phyloP scores from a whole-genome alignment of 108 stramenopile species.

The Nannochloropsis granulata region DNA sequence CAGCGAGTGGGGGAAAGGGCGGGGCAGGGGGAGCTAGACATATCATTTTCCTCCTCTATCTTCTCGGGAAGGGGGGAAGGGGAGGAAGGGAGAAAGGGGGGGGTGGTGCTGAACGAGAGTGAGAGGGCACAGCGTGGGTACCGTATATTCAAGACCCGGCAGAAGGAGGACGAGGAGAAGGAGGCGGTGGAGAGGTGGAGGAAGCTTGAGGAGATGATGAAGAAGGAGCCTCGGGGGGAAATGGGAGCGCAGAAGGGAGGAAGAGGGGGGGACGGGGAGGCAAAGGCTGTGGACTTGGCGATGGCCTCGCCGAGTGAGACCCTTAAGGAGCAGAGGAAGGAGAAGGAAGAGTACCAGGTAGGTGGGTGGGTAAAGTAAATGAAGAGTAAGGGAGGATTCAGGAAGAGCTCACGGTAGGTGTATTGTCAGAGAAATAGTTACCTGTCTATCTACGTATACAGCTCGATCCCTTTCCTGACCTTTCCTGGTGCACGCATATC shows the following conservation, averaged over 20 bases:
- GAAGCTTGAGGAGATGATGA: neutral
- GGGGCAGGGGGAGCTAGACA: neutral
- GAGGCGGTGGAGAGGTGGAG: neutral
- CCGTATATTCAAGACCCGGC: neutral
- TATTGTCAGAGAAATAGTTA: no score
- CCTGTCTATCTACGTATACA: no score
- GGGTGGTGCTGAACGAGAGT: neutral
- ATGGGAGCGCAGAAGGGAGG: neutral
- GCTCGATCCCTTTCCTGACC: no score
- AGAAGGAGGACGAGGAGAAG: neutral
- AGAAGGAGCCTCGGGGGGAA: neutral
- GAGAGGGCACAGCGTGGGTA: neutral
- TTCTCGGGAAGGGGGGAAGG: neutral
- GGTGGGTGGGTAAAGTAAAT: no score
- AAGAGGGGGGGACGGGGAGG: neutral
- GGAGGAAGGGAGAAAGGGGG: neutral
- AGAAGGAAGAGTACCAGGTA: no score
- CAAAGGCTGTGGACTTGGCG: no score
- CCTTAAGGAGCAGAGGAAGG: no score
- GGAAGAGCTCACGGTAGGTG: no score
- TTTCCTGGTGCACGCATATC: no score
- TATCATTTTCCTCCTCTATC: neutral
- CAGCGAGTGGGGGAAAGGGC: neutral
- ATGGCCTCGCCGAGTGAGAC: no score
- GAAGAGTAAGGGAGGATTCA: no score